phyloP scores from a whole-genome alignment of 177 flowering plant species.

The Vitis hybrid region DNA sequence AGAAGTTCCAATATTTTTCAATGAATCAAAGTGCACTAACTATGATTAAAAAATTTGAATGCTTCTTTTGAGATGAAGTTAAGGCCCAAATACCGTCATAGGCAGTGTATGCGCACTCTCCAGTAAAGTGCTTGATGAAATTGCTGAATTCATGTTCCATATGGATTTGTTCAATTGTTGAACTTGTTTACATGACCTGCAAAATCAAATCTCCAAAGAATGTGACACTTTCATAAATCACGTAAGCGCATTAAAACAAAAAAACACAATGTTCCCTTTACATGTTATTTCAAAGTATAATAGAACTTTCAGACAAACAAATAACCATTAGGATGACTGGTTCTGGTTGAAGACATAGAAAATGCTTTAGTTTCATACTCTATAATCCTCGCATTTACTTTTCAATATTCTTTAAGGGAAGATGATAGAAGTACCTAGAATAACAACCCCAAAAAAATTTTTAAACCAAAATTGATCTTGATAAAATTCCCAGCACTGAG shows the following conservation, averaged over 20 bases:
- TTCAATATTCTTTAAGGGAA: too few species aligned
- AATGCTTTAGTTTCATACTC: too few species aligned
- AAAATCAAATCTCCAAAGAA: constrained; percentile 17
- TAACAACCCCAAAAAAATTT: too few species aligned
- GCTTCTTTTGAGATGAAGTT: too few species aligned
- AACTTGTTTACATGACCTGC: constrained; percentile 77
- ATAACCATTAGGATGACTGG: not conserved
- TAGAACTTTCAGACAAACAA: not conserved
- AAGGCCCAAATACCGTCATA: constrained; percentile 36
- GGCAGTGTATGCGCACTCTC: constrained; percentile 64
- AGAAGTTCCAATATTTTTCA: too few species aligned
- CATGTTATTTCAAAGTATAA: not conserved
- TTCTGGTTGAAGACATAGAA: not conserved
- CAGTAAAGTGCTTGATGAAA: constrained; percentile 71
- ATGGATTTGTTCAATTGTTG: constrained; percentile 78
- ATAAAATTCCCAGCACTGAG: too few species aligned
- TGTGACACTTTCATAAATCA: not conserved
- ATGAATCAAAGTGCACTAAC: too few species aligned
- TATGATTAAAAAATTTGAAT: too few species aligned
- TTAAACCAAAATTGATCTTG: too few species aligned
- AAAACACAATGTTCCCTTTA: not conserved
- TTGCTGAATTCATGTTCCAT: constrained; percentile 72
- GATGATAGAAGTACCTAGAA: too few species aligned
- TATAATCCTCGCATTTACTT: too few species aligned
- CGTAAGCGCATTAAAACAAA: not conserved